These are phyloP conservation scores for Ceratocystis harringtonii DNA, from an alignment of 2,329 filamentous ascomycete genomes.

Conservation along the genomic window DNA sequence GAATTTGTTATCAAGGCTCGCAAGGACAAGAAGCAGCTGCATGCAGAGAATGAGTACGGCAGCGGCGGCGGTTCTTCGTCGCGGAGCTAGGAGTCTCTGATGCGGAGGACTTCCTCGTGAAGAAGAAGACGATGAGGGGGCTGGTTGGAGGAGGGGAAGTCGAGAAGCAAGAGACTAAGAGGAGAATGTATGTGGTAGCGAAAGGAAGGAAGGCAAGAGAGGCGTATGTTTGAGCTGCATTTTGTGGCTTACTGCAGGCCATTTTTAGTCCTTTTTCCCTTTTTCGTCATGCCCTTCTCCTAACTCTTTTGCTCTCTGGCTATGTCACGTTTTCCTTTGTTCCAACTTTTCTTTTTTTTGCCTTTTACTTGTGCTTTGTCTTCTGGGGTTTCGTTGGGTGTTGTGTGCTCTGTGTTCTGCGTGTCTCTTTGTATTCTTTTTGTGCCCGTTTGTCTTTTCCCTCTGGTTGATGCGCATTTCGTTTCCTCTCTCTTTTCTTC, in stretches of 20 bases:
- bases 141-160: neutral
- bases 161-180: neutral
- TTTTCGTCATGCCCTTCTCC: neutral
- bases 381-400: neutral
- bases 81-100: neutral
- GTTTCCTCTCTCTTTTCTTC: constrained; percentile 5
- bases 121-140: neutral
- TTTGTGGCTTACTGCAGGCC: neutral
- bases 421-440: neutral
- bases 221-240: neutral
- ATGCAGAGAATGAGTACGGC: constrained; percentile 46
- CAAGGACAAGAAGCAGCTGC: constrained; percentile 60
- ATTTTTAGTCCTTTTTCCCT: neutral
- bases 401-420: neutral
- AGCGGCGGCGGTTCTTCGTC: constrained; percentile 14
- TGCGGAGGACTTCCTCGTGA: neutral
- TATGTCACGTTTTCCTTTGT: neutral
- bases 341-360: neutral
- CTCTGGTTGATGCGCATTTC: neutral
- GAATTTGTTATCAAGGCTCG: constrained; percentile 80
- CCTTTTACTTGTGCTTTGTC: neutral
- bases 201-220: neutral
- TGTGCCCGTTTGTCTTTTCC: constrained; percentile 7
- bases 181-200: neutral
- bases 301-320: neutral